Base-by-base conservation (phyloP, 768 basidiomycete species). In the Gloeopeniophorella convolvens region DNA sequence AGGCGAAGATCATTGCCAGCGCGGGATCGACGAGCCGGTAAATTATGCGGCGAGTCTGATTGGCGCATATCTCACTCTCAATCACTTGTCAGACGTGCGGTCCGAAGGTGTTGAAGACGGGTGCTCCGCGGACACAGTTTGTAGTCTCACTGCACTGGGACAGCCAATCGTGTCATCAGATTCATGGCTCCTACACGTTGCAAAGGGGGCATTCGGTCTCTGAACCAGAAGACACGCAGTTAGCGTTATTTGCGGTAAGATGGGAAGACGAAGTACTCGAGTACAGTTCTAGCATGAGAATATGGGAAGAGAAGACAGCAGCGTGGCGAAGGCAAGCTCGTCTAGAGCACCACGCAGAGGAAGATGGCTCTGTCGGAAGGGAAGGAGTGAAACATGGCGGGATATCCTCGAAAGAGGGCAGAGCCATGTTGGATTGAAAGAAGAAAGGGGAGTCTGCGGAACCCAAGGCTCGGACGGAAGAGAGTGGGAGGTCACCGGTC, bases 31-130 rank as follows among this genome's bases (percentile, higher is more conserved):
- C 21, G 12, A 24, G 21, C n/a, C n/a, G n/a, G n/a, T n/a, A n/a
- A 24, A 15, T 24, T 12, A 40, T 40, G 21, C 5, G 37, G 30
- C 20, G 18, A 33, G 31, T 15, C 28, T 34, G 45, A 41, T 46
- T 46, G 35, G 31, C 3, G 16, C 24, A 34, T 21, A 40, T 4
- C 23, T 41, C 15, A 23, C 21, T 9, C 5, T 6, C 24, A n/a
- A 5, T 23, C n/a, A 24, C 5, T 26, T 53, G 45, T 46, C 51
- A 48, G 51, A 40, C 35, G 11, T 26, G 40, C 39, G 30, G 28
- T 8, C 13, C 43, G 16, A 15, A 34, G 7, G 28, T 31, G 18
- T 18, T 5, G 32, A 36, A 33, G 21, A 18, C n/a, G 12, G n/a
- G 0, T 3, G 3, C 21, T 15, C 28, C 41, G 45, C 39, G 39